A percentile compares a stretch with the other conserved stretches of the same genome.
These are phyloP conservation scores for Ophiostoma quercus DNA, from an alignment of 2,329 filamentous ascomycete species.

Conservation along the genomic window DNA sequence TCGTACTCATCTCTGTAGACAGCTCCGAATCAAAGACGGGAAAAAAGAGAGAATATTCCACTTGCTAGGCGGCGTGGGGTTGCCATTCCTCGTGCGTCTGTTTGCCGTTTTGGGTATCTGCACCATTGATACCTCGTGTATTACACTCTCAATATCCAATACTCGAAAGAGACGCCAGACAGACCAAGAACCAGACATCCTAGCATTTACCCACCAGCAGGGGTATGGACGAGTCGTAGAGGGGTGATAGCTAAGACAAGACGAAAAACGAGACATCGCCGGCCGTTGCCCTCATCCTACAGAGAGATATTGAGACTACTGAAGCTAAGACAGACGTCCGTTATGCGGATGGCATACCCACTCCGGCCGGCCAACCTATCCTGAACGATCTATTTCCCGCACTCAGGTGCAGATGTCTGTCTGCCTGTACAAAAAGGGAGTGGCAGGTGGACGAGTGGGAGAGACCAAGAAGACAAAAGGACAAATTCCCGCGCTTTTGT, in stretches of 20 bases:
- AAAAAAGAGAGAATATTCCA: neutral
- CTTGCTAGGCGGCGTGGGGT: constrained; percentile 21
- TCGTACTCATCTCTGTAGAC: neutral
- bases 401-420: neutral
- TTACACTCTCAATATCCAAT: neutral
- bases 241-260: constrained; percentile 12
- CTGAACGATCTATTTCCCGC: constrained; percentile 23
- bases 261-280: constrained; percentile 17
- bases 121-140: constrained; percentile 17
- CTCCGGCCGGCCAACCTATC: constrained; percentile 22
- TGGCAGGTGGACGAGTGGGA: constrained; percentile 4
- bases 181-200: neutral
- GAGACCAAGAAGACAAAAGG: neutral
- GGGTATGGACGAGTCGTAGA: constrained; percentile 14
- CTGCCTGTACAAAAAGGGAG: neutral
- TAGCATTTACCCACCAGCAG: neutral
- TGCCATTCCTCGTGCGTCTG: neutral
- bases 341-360: constrained; percentile 21
- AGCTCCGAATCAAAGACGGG: neutral
- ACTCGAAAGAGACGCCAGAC: neutral
- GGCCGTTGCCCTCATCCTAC: neutral
- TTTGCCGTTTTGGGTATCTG: constrained; percentile 9
- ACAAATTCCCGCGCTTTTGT: neutral
- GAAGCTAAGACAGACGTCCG: constrained; percentile 2
- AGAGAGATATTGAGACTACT: neutral